Base-by-base conservation (phyloP, 2,329 filamentous ascomycete genomes). In the Akanthomyces dipterigenus region DNA sequence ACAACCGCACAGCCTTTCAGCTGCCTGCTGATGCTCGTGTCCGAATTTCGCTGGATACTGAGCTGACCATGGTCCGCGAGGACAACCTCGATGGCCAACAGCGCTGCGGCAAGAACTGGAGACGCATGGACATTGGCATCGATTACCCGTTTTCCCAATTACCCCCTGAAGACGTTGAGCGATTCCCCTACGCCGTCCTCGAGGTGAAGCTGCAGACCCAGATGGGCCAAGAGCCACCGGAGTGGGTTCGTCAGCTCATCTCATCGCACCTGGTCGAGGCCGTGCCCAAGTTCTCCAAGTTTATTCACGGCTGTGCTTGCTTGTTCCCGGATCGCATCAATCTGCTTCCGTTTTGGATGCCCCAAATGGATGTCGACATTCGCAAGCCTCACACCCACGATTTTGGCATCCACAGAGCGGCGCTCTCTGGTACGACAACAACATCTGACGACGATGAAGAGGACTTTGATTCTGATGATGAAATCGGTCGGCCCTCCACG, bases 231-330 rank as follows among this genome's bases (percentile, higher is more conserved):
- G 92, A 97, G 71, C 91, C 95, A 16, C 95, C 95, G 0, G 90
- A 96, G 71, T 99, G 95, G 95, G 93, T 99, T 68, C 88, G 92
- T 24, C 91, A 98, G 71, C 82, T 99, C 56, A 96, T 92, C 49
- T 84, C 91, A 14, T 96, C 92, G 64, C 95, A 99, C 77, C 82
- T 99, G 18, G 95, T 99, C 2, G 95, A 99, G 77, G 93, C 95
- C n/a, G 93, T 99, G 2, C 95, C 95, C 64, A 99, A 99, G 72
- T 99, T 98, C 76, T 97, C 92, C 70, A 99, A 99, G 77, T 99
- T 98, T 74, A 98, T 99, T 62, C 95, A 99, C 74, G 95, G 95
- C 63, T 92, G 88, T 1, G 93, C 93, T 11, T 90, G 86, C 12
- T 77, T 99, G 50, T 96, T 97, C 73, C 93, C 93, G 0, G 83